These are phyloP conservation scores for Chalaropsis thielavioides DNA, from an alignment of 2,329 filamentous ascomycete genomes.

Conservation along the genomic window DNA sequence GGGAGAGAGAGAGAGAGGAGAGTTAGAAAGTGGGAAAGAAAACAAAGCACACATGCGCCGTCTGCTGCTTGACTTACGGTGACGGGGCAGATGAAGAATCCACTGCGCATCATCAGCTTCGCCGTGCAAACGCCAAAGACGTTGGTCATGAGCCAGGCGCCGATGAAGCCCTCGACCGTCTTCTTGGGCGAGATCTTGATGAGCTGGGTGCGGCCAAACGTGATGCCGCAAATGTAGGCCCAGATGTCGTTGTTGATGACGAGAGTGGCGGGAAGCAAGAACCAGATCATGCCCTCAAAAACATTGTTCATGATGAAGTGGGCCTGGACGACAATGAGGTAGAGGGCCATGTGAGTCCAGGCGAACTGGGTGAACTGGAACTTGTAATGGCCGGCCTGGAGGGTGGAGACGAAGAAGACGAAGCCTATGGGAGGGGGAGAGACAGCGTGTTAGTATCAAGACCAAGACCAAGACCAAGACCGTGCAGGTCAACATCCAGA, in stretches of 20 bases:
- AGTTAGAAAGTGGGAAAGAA: conserved; percentile 12
- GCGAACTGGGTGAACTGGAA: conserved; percentile 99
- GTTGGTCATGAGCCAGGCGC: conserved; percentile 90
- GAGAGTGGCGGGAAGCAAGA: conserved; percentile 85
- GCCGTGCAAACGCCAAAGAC: conserved; percentile 71
- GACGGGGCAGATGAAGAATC: conserved; percentile 97
- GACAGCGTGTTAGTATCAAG: background rate
- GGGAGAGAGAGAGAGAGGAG: conserved; percentile 20
- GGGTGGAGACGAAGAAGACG: conserved; percentile 90
- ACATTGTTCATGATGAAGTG: conserved; percentile 99
- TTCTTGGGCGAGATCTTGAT: conserved; percentile 99
- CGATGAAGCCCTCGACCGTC: conserved; percentile 94
- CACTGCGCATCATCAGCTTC: conserved; percentile 73
- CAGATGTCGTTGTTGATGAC: conserved; percentile 99
- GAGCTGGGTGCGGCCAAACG: conserved; percentile 87
- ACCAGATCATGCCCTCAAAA: conserved; percentile 99
- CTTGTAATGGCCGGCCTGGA: conserved; percentile 90
- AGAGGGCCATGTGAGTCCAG: conserved; percentile 98
- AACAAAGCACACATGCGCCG: no score
- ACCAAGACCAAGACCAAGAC: no score
- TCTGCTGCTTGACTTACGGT: conserved; percentile 51
- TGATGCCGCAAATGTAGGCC: conserved; percentile 93
- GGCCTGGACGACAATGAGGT: conserved; percentile 91
- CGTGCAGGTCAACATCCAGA: no score
- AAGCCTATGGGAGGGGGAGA: conserved; percentile 49